Evolutionary conservation across 2,329 filamentous ascomycete genomes (phyloP).

Genomic region (Aspergillus candidus): DNA sequence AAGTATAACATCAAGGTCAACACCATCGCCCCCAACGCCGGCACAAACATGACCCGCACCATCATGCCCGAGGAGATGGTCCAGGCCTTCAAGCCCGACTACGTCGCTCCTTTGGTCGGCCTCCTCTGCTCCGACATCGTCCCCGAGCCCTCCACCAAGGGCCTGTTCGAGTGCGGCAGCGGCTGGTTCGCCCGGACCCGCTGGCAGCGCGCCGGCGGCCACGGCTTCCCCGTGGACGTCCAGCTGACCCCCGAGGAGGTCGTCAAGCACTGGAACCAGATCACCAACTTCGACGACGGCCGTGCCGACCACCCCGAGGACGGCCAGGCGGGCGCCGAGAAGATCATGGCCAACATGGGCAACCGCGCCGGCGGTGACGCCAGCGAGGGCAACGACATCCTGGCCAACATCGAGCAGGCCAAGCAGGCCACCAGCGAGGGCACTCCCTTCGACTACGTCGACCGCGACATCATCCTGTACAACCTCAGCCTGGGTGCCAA

Average conservation of each 20-base stretch:
- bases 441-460: conserved; percentile 74
- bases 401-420: conserved; percentile 69
- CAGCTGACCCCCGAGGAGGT: conserved; percentile 80
- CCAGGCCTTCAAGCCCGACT: conserved; percentile 98
- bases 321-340: conserved; percentile 68
- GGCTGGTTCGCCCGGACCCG: conserved; percentile 89
- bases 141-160: conserved; percentile 74
- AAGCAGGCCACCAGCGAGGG: conserved; percentile 66
- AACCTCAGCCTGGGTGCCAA: conserved; percentile 92
- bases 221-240: conserved; percentile 84
- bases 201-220: conserved; percentile 87
- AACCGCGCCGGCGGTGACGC: conserved; percentile 57
- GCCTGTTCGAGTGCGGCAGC: conserved; percentile 88
- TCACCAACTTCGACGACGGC: conserved; percentile 80
- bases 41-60: conserved; percentile 88
- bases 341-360: conserved; percentile 76
- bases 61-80: conserved; percentile 97
- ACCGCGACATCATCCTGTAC: conserved; percentile 88
- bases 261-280: conserved; percentile 65
- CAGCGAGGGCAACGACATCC: conserved; percentile 55
- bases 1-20: conserved; percentile 99
- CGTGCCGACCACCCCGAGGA: conserved; percentile 81
- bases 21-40: conserved; percentile 95
- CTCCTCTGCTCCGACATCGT: conserved; percentile 82
- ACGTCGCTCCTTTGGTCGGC: conserved; percentile 88